Percentiles rank a stretch among this genome's conserved stretches.
Conservation (phyloP, 306 rosid genomes). For the Sphenostylis stenocarpa region DNA sequence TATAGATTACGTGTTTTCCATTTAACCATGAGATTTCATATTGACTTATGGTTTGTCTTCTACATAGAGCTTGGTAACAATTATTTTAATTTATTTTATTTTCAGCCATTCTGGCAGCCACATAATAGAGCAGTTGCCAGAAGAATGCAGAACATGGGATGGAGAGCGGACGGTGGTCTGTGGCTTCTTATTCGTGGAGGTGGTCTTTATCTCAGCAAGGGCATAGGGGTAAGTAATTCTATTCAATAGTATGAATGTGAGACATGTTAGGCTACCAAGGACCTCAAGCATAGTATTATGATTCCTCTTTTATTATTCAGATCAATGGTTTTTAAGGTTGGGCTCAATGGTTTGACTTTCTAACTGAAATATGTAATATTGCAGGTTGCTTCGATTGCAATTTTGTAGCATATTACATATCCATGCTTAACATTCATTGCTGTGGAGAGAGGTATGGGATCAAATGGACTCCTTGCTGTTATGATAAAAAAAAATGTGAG, state of each 20-base stretch:
- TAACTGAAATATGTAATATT: constrained; percentile 26
- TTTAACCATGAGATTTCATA: constrained; percentile 3
- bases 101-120: constrained; percentile 97
- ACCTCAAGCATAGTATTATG: constrained; percentile 18
- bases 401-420: constrained; percentile 45
- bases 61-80: neutral
- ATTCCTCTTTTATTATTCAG: constrained; percentile 3
- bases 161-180: constrained; percentile 99
- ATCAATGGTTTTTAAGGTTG: constrained; percentile 11
- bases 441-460: constrained; percentile 35
- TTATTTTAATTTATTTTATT: constrained; percentile 6
- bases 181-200: constrained; percentile 99
- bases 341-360: constrained; percentile 23
- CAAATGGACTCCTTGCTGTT: constrained; percentile 28
- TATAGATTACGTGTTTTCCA: constrained; percentile 17
- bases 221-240: constrained; percentile 74
- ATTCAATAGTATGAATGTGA: constrained; percentile 10
- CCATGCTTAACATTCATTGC: constrained; percentile 21
- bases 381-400: constrained; percentile 37
- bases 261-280: constrained; percentile 8
- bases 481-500: neutral
- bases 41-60: constrained; percentile 24
- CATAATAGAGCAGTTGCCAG: constrained; percentile 95
- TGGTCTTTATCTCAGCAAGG: constrained; percentile 95
- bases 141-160: constrained; percentile 99